phyloP scores from a whole-genome alignment of 768 basidiomycete genomes.

The Tremella fuciformis region DNA sequence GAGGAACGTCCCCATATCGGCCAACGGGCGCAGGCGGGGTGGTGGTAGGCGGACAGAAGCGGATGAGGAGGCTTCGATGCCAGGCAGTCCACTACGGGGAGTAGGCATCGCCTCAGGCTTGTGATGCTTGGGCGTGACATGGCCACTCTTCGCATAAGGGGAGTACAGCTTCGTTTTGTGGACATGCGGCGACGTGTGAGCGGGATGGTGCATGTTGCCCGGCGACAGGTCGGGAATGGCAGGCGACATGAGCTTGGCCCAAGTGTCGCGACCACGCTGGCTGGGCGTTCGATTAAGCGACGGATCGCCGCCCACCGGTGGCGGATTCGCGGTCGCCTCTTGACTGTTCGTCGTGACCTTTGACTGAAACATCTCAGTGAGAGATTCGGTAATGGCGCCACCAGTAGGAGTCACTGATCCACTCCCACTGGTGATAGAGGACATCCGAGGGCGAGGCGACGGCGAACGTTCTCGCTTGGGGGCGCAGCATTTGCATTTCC shows the following conservation, averaged over 20 bases:
- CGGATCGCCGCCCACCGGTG: too few relatives aligned
- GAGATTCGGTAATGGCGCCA: constrained; percentile 16
- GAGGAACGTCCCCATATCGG: constrained; percentile 38
- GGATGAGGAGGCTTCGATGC: constrained; percentile 1
- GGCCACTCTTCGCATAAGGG: constrained; percentile 39
- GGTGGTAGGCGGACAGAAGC: constrained; percentile 18
- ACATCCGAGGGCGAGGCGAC: constrained; percentile 3
- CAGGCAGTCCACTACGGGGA: constrained; percentile 1
- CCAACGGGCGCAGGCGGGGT: constrained; percentile 26
- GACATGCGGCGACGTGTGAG: constrained; percentile 46
- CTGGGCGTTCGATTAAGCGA: too few relatives aligned
- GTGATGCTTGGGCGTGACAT: constrained; percentile 18
- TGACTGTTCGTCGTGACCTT: constrained; percentile 16
- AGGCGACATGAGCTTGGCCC: not conserved
- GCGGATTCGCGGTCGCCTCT: not conserved
- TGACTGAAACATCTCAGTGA: constrained; percentile 26
- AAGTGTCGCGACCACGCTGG: not conserved
- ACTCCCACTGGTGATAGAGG: constrained; percentile 1
- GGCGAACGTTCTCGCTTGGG: constrained; percentile 23
- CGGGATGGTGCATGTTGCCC: constrained; percentile 45
- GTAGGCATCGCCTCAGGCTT: constrained; percentile 13
- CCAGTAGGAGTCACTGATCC: constrained; percentile 4
- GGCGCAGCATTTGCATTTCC: constrained; percentile 51
- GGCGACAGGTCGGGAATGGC: constrained; percentile 25
- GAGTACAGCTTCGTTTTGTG: constrained; percentile 52